Percentiles rank a stretch among this genome's conserved stretches.
Evolutionary conservation across 331 rosid species (phyloP).

Genomic region (Malus hybrid): DNA sequence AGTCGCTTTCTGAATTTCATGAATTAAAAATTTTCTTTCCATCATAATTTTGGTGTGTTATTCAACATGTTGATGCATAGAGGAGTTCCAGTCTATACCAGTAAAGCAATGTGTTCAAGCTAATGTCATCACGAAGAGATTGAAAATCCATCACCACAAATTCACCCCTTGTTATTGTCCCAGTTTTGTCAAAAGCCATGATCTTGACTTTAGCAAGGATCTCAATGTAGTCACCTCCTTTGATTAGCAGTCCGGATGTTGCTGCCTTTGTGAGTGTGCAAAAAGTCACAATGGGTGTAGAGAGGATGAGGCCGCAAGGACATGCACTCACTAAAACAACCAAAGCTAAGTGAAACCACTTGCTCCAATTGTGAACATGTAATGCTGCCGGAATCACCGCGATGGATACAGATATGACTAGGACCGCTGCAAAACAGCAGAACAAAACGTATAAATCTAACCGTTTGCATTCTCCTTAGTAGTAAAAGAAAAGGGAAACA

Average conservation of each 20-base stretch:
- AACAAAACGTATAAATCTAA: not conserved
- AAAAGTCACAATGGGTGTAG: slow-evolving; percentile 88
- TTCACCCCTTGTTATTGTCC: slow-evolving; percentile 87
- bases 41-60: not conserved
- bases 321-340: slow-evolving; percentile 88
- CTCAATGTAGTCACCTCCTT: slow-evolving; percentile 86
- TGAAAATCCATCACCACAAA: slow-evolving; percentile 57
- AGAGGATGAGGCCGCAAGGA: slow-evolving; percentile 86
- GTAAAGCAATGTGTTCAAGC: slow-evolving; percentile 52
- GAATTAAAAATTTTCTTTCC: too few relatives aligned
- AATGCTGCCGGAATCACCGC: slow-evolving; percentile 58
- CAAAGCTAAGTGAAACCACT: slow-evolving; percentile 79
- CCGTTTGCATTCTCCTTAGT: not conserved
- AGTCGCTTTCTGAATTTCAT: too few relatives aligned
- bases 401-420: slow-evolving; percentile 38
- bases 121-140: slow-evolving; percentile 50
- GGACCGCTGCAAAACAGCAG: slow-evolving; percentile 43
- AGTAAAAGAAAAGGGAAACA: not conserved
- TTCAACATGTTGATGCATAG: not conserved
- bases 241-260: slow-evolving; percentile 71
- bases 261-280: slow-evolving; percentile 90
- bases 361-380: slow-evolving; percentile 32
- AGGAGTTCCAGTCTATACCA: slow-evolving; percentile 38
- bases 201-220: slow-evolving; percentile 61
- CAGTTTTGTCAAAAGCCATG: slow-evolving; percentile 87